Base-by-base conservation (phyloP, 2,329 filamentous ascomycete species). In the Trichoderma asperellum region DNA sequence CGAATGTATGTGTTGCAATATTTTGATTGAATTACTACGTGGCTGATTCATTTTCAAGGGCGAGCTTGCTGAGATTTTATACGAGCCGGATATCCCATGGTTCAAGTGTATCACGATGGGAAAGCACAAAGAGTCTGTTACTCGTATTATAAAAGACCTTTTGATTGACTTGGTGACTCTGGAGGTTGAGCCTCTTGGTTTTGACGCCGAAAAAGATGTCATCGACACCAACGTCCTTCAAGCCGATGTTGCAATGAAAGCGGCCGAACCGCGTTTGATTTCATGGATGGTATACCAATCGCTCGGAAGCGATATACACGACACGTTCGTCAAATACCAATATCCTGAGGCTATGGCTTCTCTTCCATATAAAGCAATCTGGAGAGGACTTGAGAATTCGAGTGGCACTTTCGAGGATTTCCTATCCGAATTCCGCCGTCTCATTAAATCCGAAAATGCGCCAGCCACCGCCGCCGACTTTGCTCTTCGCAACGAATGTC, bases 41-140 rank as follows among this genome's bases (percentile, higher is more conserved):
- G 40, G n/a, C 70, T 53, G 14, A 70, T 47, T n/a, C 52, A 47
- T 21, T 7, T 18, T 61, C 14, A n/a, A 71, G 64, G 37, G 68
- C 32, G 69, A 74, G 7, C 40, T 78, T 0, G 0, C 75, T 0
- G 80, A 81, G 58, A 72, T 81, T 6, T 72, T 81, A 4, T 81
- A 81, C 37, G 79, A 81, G 32, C 78, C 79, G 1, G 76, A 79
- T 0, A 68, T 76, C 0, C 74, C 79, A 0, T 80, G 77, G 76
- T 80, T 81, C 69, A 81, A 81, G 64, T 57, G 78, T 6, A 77
- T 79, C 18, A 57, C 75, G 0, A 1, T 12, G 5, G 18, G 18
- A 0, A 53, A 61, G 1, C 4, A 68, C 21, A 72, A 75, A 16
- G 12, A 59, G 11, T 37, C 66, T 8, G 69, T 79, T 5, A 70